Percentiles rank a stretch among this genome's conserved stretches.
These are phyloP conservation scores for Purpureocillium takamizusanense DNA, from an alignment of 2,329 filamentous ascomycete species.

Conservation along the genomic window DNA sequence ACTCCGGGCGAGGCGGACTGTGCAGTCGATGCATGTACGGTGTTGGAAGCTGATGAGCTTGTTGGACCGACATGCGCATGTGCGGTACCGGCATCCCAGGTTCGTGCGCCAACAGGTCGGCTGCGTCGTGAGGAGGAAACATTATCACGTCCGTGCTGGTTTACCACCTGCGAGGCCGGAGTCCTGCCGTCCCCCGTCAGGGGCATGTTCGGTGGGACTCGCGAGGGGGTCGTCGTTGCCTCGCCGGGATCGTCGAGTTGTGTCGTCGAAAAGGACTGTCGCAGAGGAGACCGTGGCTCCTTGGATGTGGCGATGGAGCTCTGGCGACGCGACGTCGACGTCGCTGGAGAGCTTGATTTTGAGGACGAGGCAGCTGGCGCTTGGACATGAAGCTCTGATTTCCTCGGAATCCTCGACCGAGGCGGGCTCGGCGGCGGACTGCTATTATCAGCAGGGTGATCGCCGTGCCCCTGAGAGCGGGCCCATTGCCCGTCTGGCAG, in stretches of 20 bases:
- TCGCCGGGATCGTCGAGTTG: slow-evolving; percentile 1
- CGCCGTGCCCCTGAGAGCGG: slow-evolving; percentile 6
- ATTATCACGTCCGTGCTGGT: slow-evolving; percentile 9
- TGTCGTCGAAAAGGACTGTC: slow-evolving; percentile 1
- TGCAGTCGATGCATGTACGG: neutral
- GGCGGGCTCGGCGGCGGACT: neutral
- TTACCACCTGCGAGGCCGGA: slow-evolving; percentile 3
- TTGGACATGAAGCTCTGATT: neutral
- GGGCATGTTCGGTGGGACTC: slow-evolving; percentile 13
- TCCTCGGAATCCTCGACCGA: slow-evolving; percentile 1
- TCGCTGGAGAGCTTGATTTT: no score
- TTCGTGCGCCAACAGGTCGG: slow-evolving; percentile 2
- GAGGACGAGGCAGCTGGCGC: neutral
- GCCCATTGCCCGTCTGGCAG: neutral
- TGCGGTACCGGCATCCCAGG: neutral
- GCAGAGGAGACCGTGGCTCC: neutral
- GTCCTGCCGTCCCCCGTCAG: slow-evolving; percentile 20
- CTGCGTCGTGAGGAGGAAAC: slow-evolving; percentile 15
- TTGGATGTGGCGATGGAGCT: neutral
- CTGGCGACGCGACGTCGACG: no score
- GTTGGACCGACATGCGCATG: no score
- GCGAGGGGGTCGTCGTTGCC: slow-evolving; percentile 1
- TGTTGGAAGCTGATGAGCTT: neutral
- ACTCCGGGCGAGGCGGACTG: slow-evolving; percentile 8
- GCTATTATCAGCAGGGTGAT: no score